phyloP scores from a whole-genome alignment of 2,329 filamentous ascomycete genomes.

The Colletotrichum agaves region DNA sequence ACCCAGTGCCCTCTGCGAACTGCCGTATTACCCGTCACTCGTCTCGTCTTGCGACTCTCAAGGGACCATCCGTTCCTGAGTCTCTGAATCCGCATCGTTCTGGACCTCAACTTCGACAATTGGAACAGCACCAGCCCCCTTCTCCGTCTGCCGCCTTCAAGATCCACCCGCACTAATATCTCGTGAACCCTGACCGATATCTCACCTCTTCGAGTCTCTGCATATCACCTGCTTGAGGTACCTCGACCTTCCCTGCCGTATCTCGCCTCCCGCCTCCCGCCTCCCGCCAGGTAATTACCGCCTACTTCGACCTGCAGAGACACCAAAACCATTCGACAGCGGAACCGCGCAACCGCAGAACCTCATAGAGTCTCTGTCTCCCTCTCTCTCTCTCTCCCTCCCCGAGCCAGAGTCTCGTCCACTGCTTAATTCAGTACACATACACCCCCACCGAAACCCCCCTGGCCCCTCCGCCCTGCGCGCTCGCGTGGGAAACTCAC shows the following conservation, averaged over 20 bases:
- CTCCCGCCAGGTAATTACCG: neutral
- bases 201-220: neutral
- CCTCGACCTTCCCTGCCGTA: neutral
- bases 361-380: neutral
- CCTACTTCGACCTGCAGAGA: neutral
- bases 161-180: slow-evolving; percentile 34
- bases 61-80: neutral
- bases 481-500: slow-evolving; percentile 36
- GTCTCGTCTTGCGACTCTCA: too few species aligned
- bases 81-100: neutral
- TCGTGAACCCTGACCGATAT: slow-evolving; percentile 32
- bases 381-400: neutral
- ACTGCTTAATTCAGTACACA: neutral
- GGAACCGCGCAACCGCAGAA: neutral
- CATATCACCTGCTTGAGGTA: slow-evolving; percentile 8
- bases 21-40: neutral
- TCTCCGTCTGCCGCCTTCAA: slow-evolving; percentile 22
- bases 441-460: slow-evolving; percentile 25
- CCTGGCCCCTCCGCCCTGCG: slow-evolving; percentile 34
- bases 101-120: neutral
- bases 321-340: neutral
- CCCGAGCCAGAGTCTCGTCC: neutral
- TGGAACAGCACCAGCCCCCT: neutral
- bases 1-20: too few species aligned
- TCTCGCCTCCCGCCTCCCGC: neutral